Evolutionary conservation across 2,329 filamentous ascomycete species (phyloP).

Genomic region (Boeremia exigua): DNA sequence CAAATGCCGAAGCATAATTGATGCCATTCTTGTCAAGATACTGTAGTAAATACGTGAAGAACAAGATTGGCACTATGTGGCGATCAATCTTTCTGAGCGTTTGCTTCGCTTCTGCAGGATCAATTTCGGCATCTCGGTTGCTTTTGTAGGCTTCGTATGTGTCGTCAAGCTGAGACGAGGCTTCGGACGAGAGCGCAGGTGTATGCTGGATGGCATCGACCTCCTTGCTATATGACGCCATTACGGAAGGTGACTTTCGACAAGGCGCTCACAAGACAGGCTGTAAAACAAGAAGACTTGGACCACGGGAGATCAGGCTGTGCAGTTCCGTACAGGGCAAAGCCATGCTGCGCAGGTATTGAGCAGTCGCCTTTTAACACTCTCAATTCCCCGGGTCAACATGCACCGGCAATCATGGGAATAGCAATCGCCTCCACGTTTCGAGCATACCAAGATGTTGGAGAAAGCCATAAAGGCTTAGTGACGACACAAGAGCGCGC

Average conservation of each 20-base stretch:
- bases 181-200: constrained; percentile 22
- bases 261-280: not conserved
- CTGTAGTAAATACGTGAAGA: constrained; percentile 48
- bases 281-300: not conserved
- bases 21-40: constrained; percentile 56
- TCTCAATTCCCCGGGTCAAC: not conserved
- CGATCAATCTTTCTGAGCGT: constrained; percentile 40
- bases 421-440: constrained; percentile 3
- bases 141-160: constrained; percentile 42
- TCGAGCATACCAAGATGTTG: constrained; percentile 13
- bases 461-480: constrained; percentile 18
- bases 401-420: constrained; percentile 4
- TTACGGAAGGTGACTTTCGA: not conserved
- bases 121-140: constrained; percentile 25
- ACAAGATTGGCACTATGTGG: constrained; percentile 40
- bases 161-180: constrained; percentile 39
- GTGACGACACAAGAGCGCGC: constrained; percentile 15
- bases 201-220: constrained; percentile 26
- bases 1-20: constrained; percentile 60
- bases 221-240: constrained; percentile 24
- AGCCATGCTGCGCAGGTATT: too few relatives aligned
- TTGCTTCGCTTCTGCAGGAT: constrained; percentile 35
- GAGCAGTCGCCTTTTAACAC: not conserved
- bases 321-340: not conserved
- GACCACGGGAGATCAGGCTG: not conserved